Evolutionary conservation across 1,284 basidiomycete genomes (phyloP), one percentile per base, ranked within the genome.

Genomic region (Paramarasmius palmivorus): DNA sequence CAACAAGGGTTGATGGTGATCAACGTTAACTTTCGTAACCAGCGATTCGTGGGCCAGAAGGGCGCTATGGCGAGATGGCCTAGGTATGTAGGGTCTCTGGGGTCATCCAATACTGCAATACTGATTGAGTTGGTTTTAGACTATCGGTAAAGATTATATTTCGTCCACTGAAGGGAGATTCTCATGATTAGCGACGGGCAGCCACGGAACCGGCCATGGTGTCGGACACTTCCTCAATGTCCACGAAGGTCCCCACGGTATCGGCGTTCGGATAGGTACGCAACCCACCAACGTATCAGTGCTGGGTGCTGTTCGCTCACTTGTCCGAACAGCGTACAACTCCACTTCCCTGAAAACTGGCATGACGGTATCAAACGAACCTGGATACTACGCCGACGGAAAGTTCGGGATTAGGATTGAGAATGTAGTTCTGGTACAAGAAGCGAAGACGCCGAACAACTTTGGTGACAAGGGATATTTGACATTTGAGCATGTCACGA

Each of bases 341-440:
- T 84, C 75, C 40, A 81, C 86, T 0, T 71, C 89, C 1, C 68
- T 97, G 49, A 89, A 90, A 65, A 74, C 83, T 5, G 93, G 93
- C 7, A 94, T 95, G 89, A 92, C 92, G 0, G 77, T 97, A 34
- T 93, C 92, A 0, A 96, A 97, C 65, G 92, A 99, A 64, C 96
- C 96, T 0, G 96, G 94, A 2, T 99, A 93, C 70, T 97, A 98
- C 69, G 85, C 86, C 15, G 95, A 98, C 63, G 96, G 95, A 4
- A 76, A 82, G 55, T 99, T 90, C 66, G 96, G 96, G 2, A 93
- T 98, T 60, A 86, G 96, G 2, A 95, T 97, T 62, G 96, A 99
- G 73, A 94, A 86, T 67, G 79, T 96, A 39, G 84, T 95, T 15
- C 75, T 94, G 25, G 88, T 95, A 7, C 79, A 81, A 55, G 79